Base-by-base conservation (phyloP, 164 flowering plant genomes). In the Vitis riparia region DNA sequence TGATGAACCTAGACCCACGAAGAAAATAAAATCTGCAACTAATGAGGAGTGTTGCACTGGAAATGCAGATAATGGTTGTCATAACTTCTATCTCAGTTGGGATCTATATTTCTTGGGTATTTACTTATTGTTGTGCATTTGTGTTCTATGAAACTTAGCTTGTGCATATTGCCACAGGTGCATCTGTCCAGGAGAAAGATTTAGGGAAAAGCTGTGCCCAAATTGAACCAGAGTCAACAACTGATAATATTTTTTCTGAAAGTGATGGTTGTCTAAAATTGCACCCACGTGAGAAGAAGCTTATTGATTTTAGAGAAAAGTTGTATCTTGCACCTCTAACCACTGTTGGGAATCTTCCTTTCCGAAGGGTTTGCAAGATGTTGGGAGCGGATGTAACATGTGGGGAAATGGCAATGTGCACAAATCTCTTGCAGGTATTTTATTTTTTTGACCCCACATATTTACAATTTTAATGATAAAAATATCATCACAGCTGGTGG, bases 391-490 rank as follows among this genome's bases (percentile, higher is more conserved):
- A 93, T 86, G 81, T 95, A 19, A 95, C 99, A 59, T 93, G 98
- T 77, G 99, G 98, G 52, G 98, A 95, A 83, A 91, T 93, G 99
- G 97, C 99, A 19, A 91, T 93, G 97, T 88, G 98, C 74, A 90
- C 97, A 69, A 95, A 93, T 84, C 92, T 95, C 27, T 80, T 95
- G 81, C 97, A 95, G 99, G 99, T 93, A 67, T 23, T 73, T 63
- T n/a, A n/a, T 17, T 3, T 37, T 5, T 29, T 67, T 37, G 44
- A 37, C 5, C 44, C 5, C 44, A 0, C 0, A 37, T 37, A 37
- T 37, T 37, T 37, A 37, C 44, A 37, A 37, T 37, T 37, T 37
- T 37, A 6, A 37, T 37, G 44, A 37, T 37, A 37, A 2, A 37
- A 37, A 0, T 37, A 3, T 37, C 44, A 37, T 37, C 44, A 37